Conservation (phyloP, 1,284 basidiomycete species). For the Pulveroboletus sp. region DNA sequence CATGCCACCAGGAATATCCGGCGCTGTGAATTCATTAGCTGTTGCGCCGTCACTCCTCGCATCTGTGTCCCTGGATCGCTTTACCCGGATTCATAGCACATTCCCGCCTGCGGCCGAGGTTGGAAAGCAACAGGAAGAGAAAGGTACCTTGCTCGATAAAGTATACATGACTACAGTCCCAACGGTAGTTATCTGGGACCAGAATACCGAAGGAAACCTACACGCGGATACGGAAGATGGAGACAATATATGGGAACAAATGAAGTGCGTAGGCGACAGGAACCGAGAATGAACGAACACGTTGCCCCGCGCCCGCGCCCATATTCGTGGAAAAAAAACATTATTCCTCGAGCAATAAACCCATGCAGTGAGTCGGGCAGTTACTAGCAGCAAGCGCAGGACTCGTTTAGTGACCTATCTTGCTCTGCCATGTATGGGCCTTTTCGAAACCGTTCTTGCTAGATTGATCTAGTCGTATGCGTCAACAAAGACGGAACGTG, state of each 20-base stretch:
- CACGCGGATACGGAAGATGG: slow-evolving; percentile 23
- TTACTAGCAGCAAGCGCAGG: neutral
- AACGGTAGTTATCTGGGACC: slow-evolving; percentile 62
- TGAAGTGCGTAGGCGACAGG: slow-evolving; percentile 48
- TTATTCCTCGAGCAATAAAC: too few relatives aligned
- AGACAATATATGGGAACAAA: slow-evolving; percentile 43
- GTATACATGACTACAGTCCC: slow-evolving; percentile 68
- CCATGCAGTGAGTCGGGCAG: too few relatives aligned
- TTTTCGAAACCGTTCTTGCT: slow-evolving; percentile 90
- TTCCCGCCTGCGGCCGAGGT: slow-evolving; percentile 53
- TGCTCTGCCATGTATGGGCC: slow-evolving; percentile 84
- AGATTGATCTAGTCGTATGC: slow-evolving; percentile 54
- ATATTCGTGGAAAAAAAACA: neutral
- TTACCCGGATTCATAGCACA: slow-evolving; percentile 71
- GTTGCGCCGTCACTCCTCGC: slow-evolving; percentile 53
- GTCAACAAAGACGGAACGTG: neutral
- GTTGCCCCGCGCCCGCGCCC: neutral
- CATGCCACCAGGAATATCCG: slow-evolving; percentile 57
- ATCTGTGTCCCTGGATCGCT: slow-evolving; percentile 68
- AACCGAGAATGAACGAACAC: slow-evolving; percentile 27
- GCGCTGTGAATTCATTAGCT: slow-evolving; percentile 65
- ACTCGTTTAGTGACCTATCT: slow-evolving; percentile 56
- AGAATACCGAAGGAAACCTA: slow-evolving; percentile 28
- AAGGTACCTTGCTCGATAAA: slow-evolving; percentile 69
- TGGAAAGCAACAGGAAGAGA: slow-evolving; percentile 58